These are phyloP conservation scores for Senna siamea DNA, from an alignment of 306 rosid genomes.

Conservation along the genomic window DNA sequence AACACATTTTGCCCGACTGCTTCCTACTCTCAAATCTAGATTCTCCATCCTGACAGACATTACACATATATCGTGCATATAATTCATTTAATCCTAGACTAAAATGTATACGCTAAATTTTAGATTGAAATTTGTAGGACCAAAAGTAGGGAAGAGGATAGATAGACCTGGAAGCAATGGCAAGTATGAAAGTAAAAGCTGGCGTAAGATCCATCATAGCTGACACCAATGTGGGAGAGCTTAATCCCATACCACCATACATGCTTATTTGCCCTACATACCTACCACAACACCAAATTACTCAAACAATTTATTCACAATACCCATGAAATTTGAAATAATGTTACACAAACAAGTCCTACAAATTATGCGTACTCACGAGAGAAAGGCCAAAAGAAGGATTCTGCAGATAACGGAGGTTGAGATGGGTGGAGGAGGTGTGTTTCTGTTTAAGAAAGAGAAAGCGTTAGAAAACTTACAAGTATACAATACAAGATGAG, in stretches of 20 bases:
- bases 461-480: no score
- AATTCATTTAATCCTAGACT: no score
- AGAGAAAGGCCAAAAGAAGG: slow-evolving; percentile 36
- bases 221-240: slow-evolving; percentile 56
- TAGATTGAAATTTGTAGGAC: no score
- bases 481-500: no score
- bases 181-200: slow-evolving; percentile 55
- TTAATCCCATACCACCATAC: slow-evolving; percentile 43
- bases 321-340: no score
- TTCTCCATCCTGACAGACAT: slow-evolving; percentile 60
- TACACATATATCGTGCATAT: no score
- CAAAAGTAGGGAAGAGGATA: no score
- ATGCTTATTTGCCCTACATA: slow-evolving; percentile 36
- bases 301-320: no score
- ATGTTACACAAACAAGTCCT: no score
- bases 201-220: slow-evolving; percentile 51
- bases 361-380: no score
- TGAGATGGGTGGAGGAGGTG: slow-evolving; percentile 41
- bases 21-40: slow-evolving; percentile 37
- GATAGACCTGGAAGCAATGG: slow-evolving; percentile 54
- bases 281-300: neutral
- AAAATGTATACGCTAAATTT: no score
- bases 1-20: slow-evolving; percentile 45
- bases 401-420: slow-evolving; percentile 30
- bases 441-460: no score